Conservation (phyloP, 306 rosid genomes). For the Lathyrus oleraceus region DNA sequence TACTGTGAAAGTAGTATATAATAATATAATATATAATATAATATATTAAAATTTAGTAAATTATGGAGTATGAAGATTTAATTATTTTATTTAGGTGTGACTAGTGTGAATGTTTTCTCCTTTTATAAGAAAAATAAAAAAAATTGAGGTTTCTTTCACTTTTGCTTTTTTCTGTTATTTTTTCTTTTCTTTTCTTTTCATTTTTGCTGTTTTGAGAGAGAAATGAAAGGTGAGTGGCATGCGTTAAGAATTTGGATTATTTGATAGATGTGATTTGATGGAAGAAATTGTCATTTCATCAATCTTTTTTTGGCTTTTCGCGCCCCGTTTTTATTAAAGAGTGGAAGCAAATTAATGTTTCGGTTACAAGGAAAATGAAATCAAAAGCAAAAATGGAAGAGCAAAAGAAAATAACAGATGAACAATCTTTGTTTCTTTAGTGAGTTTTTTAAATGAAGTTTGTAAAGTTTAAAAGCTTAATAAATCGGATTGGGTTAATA, state of each 20-base stretch:
- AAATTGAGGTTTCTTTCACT: neutral
- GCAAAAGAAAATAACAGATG: neutral
- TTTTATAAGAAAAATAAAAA: neutral
- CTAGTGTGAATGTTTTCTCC: neutral
- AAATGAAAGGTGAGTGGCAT: slow-evolving; percentile 12
- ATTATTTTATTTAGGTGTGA: slow-evolving; percentile 26
- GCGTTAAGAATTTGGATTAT: slow-evolving; percentile 39
- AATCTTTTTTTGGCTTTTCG: slow-evolving; percentile 14
- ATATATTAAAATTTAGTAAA: neutral
- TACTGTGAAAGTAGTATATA: neutral
- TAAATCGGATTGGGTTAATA: no score
- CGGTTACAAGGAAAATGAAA: neutral
- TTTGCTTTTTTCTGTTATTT: slow-evolving; percentile 11
- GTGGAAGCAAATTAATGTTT: neutral
- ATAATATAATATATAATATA: neutral
- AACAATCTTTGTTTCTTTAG: no score
- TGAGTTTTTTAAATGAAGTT: no score
- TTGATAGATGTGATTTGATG: slow-evolving; percentile 8
- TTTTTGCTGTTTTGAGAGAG: slow-evolving; percentile 26
- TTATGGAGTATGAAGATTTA: neutral
- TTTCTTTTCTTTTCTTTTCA: neutral
- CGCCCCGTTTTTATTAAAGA: neutral
- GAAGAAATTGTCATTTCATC: slow-evolving; percentile 24
- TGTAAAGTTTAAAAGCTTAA: no score
- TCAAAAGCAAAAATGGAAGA: neutral